These are phyloP conservation scores for Pisolithus orientalis DNA, from an alignment of 768 basidiomycete species.

Conservation along the genomic window DNA sequence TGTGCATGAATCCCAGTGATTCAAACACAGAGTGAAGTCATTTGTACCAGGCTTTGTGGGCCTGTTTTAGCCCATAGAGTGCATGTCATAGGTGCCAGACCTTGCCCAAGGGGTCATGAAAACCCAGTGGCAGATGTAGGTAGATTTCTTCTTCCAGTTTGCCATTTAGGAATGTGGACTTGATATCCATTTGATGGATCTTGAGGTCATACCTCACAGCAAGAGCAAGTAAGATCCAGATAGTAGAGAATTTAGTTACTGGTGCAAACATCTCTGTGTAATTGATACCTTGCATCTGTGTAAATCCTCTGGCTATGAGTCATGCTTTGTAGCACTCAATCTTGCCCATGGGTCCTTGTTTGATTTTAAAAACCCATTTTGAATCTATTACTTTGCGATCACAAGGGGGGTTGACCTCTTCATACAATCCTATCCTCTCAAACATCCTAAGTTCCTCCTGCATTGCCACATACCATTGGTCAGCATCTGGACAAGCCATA, in stretches of 20 bases:
- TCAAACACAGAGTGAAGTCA: no score
- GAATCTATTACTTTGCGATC: not conserved
- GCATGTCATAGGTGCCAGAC: not conserved
- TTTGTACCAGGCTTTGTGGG: not conserved
- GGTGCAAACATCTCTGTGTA: constrained; percentile 29
- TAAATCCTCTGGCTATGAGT: constrained; percentile 33
- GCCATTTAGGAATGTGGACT: constrained; percentile 19
- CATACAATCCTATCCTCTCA: no score
- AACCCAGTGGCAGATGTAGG: constrained; percentile 6
- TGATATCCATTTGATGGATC: constrained; percentile 23
- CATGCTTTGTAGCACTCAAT: constrained; percentile 32
- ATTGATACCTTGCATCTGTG: constrained; percentile 28
- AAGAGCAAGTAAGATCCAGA: constrained; percentile 14
- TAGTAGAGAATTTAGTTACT: constrained; percentile 13
- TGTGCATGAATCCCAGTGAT: not conserved
- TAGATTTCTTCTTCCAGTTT: constrained; percentile 21
- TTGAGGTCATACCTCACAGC: not conserved
- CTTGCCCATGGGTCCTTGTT: constrained; percentile 14
- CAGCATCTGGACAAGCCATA: no score
- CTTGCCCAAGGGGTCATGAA: no score
- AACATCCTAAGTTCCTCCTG: no score
- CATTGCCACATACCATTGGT: no score
- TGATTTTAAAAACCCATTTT: constrained; percentile 4
- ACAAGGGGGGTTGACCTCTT: not conserved
- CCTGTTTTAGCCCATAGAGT: constrained; percentile 5